Percentiles rank a stretch among this genome's conserved stretches.
Evolutionary conservation across 202 grass and related monocot genomes (phyloP).

Genomic region (Schoenoplectus triqueter): DNA sequence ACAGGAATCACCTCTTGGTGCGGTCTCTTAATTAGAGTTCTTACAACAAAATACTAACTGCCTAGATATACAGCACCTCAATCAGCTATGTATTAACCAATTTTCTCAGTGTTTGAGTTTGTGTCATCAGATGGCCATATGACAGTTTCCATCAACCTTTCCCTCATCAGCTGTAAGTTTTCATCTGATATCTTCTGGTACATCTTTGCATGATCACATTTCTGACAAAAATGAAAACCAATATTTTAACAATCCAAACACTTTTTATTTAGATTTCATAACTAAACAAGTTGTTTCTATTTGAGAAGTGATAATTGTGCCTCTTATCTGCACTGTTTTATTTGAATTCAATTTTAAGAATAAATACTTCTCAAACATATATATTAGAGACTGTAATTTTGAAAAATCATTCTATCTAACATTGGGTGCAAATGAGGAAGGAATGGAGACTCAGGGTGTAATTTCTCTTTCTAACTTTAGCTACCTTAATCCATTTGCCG

Average conservation of each 20-base stretch:
- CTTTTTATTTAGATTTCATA: not conserved
- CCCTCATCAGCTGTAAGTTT: slow-evolving; percentile 78
- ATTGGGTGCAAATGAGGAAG: no score
- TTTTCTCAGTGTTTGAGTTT: slow-evolving; percentile 73
- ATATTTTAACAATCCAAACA: not conserved
- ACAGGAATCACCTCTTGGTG: slow-evolving; percentile 3
- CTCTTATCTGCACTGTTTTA: no score
- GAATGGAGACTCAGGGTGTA: no score
- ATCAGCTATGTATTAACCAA: slow-evolving; percentile 51
- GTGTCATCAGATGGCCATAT: slow-evolving; percentile 92
- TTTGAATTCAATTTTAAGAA: no score
- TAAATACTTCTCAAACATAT: no score
- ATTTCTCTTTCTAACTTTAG: not conserved
- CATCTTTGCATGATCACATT: slow-evolving; percentile 81
- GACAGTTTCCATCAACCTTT: slow-evolving; percentile 89
- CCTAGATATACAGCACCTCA: not conserved
- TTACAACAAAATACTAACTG: slow-evolving; percentile 5
- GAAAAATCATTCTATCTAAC: no score
- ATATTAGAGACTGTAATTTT: no score
- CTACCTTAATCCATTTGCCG: slow-evolving; percentile 97
- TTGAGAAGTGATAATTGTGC: not conserved
- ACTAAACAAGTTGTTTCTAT: not conserved
- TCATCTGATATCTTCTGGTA: slow-evolving; percentile 89
- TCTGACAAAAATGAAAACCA: slow-evolving; percentile 45
- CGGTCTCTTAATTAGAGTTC: not conserved